phyloP scores from a whole-genome alignment of 2,329 filamentous ascomycete genomes.

The Ceratocystis lukuohia region DNA sequence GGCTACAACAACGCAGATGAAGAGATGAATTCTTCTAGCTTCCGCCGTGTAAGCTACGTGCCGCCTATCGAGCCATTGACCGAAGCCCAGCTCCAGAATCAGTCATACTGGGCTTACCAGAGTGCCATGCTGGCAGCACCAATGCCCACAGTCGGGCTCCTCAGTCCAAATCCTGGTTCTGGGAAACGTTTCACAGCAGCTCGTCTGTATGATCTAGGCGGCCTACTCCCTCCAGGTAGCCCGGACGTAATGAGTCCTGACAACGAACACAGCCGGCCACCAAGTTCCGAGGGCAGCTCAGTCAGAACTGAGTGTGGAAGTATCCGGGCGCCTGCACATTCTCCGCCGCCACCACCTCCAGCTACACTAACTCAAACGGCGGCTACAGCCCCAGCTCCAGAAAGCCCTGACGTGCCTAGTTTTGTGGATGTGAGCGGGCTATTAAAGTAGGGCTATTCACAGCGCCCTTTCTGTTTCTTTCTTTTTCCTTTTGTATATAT shows the following conservation, averaged over 20 bases:
- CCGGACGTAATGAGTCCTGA: neutral
- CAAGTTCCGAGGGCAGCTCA: neutral
- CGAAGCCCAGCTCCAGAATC: conserved; percentile 27
- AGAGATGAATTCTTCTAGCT: conserved; percentile 23
- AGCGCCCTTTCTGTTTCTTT: neutral
- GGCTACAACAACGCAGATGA: conserved; percentile 1
- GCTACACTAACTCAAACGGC: neutral
- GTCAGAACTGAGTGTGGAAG: neutral
- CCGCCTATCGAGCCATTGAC: conserved; percentile 27
- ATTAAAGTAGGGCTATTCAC: conserved; percentile 23
- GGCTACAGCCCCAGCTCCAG: neutral
- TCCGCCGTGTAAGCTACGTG: conserved; percentile 24
- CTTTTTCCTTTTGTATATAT: conserved; percentile 1
- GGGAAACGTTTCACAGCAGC: conserved; percentile 42
- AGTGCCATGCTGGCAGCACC: conserved; percentile 22
- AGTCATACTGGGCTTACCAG: conserved; percentile 19
- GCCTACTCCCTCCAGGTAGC: conserved; percentile 34
- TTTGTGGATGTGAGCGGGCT: conserved; percentile 30
- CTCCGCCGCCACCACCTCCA: neutral
- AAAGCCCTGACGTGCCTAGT: conserved; percentile 11
- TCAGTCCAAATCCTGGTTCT: conserved; percentile 31
- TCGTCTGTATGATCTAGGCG: conserved; percentile 45
- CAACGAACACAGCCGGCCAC: neutral
- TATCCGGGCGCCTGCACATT: neutral
- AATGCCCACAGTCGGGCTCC: conserved; percentile 30